These are phyloP conservation scores for Monilinia laxa DNA, from an alignment of 2,329 filamentous ascomycete species.

Conservation along the genomic window DNA sequence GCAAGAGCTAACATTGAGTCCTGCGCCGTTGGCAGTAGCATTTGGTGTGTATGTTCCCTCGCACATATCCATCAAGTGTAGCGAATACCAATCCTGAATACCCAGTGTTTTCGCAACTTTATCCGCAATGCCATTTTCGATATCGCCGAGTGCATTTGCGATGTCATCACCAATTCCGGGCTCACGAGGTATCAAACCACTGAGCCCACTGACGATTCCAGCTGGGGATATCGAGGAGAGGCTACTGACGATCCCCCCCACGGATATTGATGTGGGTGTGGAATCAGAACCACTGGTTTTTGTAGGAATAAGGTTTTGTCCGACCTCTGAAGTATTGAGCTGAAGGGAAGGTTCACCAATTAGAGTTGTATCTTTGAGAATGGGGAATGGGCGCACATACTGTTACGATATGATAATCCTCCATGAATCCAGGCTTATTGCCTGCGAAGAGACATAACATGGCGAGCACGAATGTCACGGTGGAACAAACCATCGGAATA, in stretches of 20 bases:
- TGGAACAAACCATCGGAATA: conserved; percentile 51
- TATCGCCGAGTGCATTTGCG: conserved; percentile 38
- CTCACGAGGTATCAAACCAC: conserved; percentile 38
- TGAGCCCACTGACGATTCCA: conserved; percentile 21
- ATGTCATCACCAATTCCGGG: conserved; percentile 43
- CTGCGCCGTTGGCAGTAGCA: conserved; percentile 43
- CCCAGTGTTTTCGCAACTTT: conserved; percentile 50
- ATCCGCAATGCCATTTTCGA: conserved; percentile 39
- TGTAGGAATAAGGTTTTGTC: conserved; percentile 41
- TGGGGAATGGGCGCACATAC: conserved; percentile 41
- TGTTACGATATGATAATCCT: conserved; percentile 56
- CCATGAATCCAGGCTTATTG: conserved; percentile 54
- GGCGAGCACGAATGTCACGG: conserved; percentile 56
- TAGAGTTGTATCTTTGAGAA: conserved; percentile 3
- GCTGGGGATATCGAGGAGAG: conserved; percentile 22
- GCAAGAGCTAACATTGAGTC: conserved; percentile 55
- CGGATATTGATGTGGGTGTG: conserved; percentile 37
- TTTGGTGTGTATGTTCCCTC: conserved; percentile 45
- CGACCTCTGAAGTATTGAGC: conserved; percentile 58
- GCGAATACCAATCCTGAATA: conserved; percentile 60
- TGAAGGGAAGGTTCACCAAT: conserved; percentile 32
- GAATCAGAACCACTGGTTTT: conserved; percentile 30
- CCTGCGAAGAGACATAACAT: conserved; percentile 63
- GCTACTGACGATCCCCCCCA: neutral
- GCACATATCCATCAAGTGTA: conserved; percentile 62